These are phyloP conservation scores for Talaromyces sp. DNA, from an alignment of 2,329 filamentous ascomycete genomes.

Conservation along the genomic window DNA sequence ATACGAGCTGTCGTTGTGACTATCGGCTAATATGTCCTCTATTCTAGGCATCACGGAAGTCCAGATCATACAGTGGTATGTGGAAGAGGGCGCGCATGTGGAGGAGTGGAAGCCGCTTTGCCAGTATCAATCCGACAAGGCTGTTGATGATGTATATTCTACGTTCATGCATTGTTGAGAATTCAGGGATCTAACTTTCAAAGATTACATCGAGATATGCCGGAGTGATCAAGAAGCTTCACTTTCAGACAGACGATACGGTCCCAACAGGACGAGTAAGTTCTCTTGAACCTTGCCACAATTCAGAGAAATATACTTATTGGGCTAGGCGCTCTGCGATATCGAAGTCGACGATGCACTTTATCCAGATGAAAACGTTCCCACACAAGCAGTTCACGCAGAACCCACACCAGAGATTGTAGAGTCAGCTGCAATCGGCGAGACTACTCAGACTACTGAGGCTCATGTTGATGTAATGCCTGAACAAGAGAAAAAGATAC, in stretches of 20 bases:
- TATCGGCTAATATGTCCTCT: slow-evolving; percentile 4
- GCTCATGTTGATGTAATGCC: slow-evolving; percentile 19
- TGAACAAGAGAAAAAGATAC: slow-evolving; percentile 10
- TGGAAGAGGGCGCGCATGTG: slow-evolving; percentile 88
- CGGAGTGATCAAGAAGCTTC: slow-evolving; percentile 90
- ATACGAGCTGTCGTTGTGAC: neutral
- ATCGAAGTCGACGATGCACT: slow-evolving; percentile 85
- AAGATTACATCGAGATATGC: slow-evolving; percentile 96
- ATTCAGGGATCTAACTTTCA: slow-evolving; percentile 14
- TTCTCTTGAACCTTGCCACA: neutral
- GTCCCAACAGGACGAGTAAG: slow-evolving; percentile 76
- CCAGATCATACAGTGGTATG: slow-evolving; percentile 99
- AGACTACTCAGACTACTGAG: neutral
- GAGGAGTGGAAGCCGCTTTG: slow-evolving; percentile 98
- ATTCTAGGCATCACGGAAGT: slow-evolving; percentile 86
- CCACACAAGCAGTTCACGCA: slow-evolving; percentile 22
- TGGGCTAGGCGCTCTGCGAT: slow-evolving; percentile 72
- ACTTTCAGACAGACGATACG: slow-evolving; percentile 95
- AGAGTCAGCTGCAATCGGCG: slow-evolving; percentile 15
- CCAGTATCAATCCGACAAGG: slow-evolving; percentile 98
- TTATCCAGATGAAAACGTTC: slow-evolving; percentile 55
- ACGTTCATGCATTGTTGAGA: neutral
- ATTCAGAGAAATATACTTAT: neutral
- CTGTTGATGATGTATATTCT: slow-evolving; percentile 55
- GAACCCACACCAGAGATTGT: slow-evolving; percentile 25